Base-by-base conservation (phyloP, 192 early-diverging fungal species). In the Cetraspora pellucida region DNA sequence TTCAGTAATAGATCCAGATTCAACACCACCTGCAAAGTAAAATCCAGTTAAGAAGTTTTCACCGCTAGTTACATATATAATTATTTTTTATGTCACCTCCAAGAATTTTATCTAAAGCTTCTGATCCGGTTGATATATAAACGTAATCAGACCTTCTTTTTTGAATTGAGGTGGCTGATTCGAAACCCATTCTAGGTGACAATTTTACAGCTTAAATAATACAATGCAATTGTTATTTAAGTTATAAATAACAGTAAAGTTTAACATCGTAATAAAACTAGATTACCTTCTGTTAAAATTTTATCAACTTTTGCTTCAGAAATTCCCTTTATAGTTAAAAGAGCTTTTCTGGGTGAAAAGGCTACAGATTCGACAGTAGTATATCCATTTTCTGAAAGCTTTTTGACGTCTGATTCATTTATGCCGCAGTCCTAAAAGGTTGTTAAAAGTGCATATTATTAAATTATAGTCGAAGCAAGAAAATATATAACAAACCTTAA, bases 221-320 rank as follows among this genome's bases (percentile, higher is more conserved):
- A 2, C 4, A 19, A 54, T 19, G 5, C 16, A 54, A 19, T 54
- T 54, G 19, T 16, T 54, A 19, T n/a, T 19, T 19, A 14, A 49
- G 2, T 54, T 19, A 54, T 54, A 19, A 54, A 54, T 19, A 54
- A 54, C 16, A 54, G 5, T 54, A 54, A 54, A 4, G 19, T 27
- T 30, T 23, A 78, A n/a, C 14, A n/a, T 44, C 30, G 19, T 27
- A 45, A 43, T 23, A 45, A 43, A 4, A 14, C 30, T 45, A 17
- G 23, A 52, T 11, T 81, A 93, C 91, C 93, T 89, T 99, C 97
- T 37, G 87, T 78, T 19, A 97, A 78, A 31, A 99, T 91, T 80
- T 98, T 98, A 79, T 99, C 97, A 28, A 92, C 97, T 79, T 99
- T 99, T 54, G 90, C 89, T 77, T 99, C 97, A 0, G 95, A 95